These are phyloP conservation scores for Termitomyces sp. DNA, from an alignment of 768 basidiomycete genomes.

Conservation along the genomic window DNA sequence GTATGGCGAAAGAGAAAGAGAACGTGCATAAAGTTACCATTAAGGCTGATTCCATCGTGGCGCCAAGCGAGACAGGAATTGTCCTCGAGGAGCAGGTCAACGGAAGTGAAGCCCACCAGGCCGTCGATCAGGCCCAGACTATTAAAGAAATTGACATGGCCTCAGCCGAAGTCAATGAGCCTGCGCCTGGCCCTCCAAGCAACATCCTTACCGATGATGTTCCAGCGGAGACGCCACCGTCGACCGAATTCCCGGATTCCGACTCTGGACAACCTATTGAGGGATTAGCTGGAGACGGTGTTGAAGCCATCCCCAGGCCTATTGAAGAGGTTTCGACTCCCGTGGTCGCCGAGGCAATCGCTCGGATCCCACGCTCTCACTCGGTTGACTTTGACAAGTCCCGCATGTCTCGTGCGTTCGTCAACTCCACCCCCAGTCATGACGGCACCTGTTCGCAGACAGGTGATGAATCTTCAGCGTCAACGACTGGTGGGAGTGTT, in stretches of 20 bases:
- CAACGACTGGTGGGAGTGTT: slow-evolving; percentile 40
- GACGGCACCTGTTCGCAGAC: slow-evolving; percentile 54
- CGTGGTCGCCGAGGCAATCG: slow-evolving; percentile 12
- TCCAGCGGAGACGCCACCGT: slow-evolving; percentile 6
- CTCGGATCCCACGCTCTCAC: slow-evolving; percentile 68
- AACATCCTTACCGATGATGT: slow-evolving; percentile 2
- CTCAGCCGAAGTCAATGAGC: slow-evolving; percentile 10
- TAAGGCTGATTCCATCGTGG: slow-evolving; percentile 11
- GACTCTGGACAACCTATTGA: slow-evolving; percentile 2
- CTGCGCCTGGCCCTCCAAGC: background rate
- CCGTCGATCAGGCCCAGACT: slow-evolving; percentile 34
- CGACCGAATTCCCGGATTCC: slow-evolving; percentile 3
- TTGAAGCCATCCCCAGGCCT: background rate
- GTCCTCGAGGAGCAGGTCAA: slow-evolving; percentile 23
- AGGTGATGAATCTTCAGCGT: slow-evolving; percentile 70
- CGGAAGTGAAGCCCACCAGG: slow-evolving; percentile 30
- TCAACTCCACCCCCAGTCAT: slow-evolving; percentile 41
- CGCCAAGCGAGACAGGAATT: slow-evolving; percentile 15
- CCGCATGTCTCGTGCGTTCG: slow-evolving; percentile 54
- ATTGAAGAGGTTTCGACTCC: slow-evolving; percentile 15
- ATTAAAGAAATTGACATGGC: slow-evolving; percentile 18
- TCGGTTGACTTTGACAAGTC: slow-evolving; percentile 74
- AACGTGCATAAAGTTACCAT: slow-evolving; percentile 15
- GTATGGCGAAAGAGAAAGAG: slow-evolving; percentile 25
- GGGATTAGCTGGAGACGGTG: background rate